Conservation (phyloP, 768 basidiomycete species). For the Russula emetica region DNA sequence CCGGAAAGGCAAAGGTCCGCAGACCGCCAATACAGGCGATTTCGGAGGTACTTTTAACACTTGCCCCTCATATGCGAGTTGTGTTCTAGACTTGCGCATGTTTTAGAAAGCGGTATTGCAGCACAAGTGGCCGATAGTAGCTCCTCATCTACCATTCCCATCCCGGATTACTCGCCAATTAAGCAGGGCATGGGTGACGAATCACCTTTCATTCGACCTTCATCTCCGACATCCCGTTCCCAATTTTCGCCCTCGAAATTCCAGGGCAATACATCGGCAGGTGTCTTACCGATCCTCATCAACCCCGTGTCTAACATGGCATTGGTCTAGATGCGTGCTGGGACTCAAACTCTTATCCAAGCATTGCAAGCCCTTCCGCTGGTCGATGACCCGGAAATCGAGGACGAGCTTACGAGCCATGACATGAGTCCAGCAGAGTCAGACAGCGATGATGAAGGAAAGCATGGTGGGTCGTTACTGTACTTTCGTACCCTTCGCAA, state of each 20-base stretch:
- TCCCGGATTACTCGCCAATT: slow-evolving; percentile 12
- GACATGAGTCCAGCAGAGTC: slow-evolving; percentile 42
- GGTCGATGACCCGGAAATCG: slow-evolving; percentile 64
- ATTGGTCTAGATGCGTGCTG: slow-evolving; percentile 66
- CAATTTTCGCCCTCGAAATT: slow-evolving; percentile 52
- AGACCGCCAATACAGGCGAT: slow-evolving; percentile 37
- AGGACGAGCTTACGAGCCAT: slow-evolving; percentile 52
- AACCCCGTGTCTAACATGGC: slow-evolving; percentile 14
- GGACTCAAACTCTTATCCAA: slow-evolving; percentile 86
- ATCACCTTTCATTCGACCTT: slow-evolving; percentile 69
- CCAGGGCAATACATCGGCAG: slow-evolving; percentile 66
- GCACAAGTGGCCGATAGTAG: neutral
- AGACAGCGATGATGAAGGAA: slow-evolving; percentile 65
- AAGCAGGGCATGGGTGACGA: slow-evolving; percentile 40
- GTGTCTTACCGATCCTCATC: slow-evolving; percentile 31
- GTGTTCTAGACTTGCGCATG: neutral
- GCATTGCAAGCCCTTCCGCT: slow-evolving; percentile 82
- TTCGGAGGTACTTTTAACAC: slow-evolving; percentile 10
- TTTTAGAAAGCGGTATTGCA: slow-evolving; percentile 3
- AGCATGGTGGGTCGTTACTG: slow-evolving; percentile 31
- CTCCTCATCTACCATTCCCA: slow-evolving; percentile 14
- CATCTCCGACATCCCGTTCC: slow-evolving; percentile 51
- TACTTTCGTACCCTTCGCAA: neutral
- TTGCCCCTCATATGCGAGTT: neutral
- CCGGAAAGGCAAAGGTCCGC: slow-evolving; percentile 49